phyloP scores from a whole-genome alignment of 1,284 basidiomycete genomes.

The Fomitopsis pinicola region DNA sequence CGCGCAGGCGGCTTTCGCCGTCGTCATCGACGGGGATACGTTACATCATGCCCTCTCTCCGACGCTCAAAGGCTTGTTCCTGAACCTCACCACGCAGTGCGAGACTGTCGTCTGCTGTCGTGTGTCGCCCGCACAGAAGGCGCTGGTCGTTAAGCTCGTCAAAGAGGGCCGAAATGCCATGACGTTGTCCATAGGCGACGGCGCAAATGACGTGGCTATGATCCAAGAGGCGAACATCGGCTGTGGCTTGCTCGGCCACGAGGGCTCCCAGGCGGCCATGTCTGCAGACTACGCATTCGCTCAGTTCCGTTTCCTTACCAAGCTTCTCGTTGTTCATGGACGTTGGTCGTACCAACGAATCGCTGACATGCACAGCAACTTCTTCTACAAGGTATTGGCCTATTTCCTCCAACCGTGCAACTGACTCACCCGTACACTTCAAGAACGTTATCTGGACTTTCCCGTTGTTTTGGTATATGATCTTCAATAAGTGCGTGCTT shows the following conservation, averaged over 20 bases:
- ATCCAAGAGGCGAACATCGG: constrained; percentile 99
- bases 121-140: constrained; percentile 95
- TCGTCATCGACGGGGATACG: constrained; percentile 96
- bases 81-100: constrained; percentile 92
- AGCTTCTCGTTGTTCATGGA: constrained; percentile 91
- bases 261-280: constrained; percentile 98
- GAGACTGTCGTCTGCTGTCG: constrained; percentile 97
- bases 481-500: constrained; percentile 73
- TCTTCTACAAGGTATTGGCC: constrained; percentile 87
- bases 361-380: constrained; percentile 97
- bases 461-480: constrained; percentile 92
- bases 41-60: constrained; percentile 78
- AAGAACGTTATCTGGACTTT: constrained; percentile 91
- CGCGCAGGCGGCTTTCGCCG: constrained; percentile 76
- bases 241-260: constrained; percentile 90
- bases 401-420: neutral
- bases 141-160: constrained; percentile 90
- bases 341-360: constrained; percentile 96
- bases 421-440: neutral
- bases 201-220: constrained; percentile 95
- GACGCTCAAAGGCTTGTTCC: constrained; percentile 81
- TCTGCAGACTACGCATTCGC: constrained; percentile 98
- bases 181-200: constrained; percentile 96
- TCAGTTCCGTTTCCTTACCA: constrained; percentile 93
- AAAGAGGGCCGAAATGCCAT: constrained; percentile 95